Conservation (phyloP, 305 asterid genomes). For the Fraxinus latifolia region DNA sequence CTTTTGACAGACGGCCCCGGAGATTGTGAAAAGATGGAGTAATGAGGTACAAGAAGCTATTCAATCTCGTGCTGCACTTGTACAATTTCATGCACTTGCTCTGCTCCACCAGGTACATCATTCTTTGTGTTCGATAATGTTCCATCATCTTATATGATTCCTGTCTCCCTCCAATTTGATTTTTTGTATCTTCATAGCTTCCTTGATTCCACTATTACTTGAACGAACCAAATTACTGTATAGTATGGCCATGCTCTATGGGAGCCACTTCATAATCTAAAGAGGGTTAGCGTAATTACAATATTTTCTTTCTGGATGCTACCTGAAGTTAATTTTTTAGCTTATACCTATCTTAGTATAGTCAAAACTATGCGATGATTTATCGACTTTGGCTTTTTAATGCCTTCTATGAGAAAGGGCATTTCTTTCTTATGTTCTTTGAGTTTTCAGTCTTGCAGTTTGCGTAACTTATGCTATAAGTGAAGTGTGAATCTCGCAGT, state of each 20-base stretch:
- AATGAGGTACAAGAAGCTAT: conserved; percentile 99
- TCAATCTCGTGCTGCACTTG: conserved; percentile 96
- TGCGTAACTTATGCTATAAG: neutral
- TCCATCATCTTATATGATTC: neutral
- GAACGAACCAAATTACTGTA: neutral
- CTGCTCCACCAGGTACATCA: conserved; percentile 85
- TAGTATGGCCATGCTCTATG: neutral
- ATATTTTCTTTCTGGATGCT: neutral
- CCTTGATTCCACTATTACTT: neutral
- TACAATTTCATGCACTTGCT: conserved; percentile 95
- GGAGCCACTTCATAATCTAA: neutral
- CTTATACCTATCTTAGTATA: neutral
- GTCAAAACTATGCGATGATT: neutral
- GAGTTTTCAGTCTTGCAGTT: neutral
- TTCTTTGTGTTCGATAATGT: conserved; percentile 1
- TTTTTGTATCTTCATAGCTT: neutral
- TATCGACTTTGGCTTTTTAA: neutral
- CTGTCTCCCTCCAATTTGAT: neutral
- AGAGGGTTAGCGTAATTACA: neutral
- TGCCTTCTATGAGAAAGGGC: neutral
- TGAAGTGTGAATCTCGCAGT: neutral
- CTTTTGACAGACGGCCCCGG: conserved; percentile 71
- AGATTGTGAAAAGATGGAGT: conserved; percentile 97
- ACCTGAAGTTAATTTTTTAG: neutral
- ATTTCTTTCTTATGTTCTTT: neutral